Evolutionary conservation across 2,329 filamentous ascomycete species (phyloP).

Genomic region (Fusarium pininemorale): DNA sequence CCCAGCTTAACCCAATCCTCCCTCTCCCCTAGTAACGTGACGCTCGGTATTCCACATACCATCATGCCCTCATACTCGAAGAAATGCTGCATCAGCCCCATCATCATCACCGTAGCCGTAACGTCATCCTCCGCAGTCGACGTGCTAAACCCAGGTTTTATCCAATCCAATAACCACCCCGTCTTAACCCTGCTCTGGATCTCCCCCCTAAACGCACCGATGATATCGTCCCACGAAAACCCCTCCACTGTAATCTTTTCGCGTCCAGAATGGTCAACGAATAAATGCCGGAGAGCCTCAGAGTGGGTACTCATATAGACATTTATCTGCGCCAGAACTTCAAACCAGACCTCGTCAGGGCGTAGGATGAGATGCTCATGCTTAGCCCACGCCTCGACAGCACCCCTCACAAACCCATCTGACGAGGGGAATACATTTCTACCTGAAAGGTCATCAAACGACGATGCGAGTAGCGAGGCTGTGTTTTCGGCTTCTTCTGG

Average conservation of each 20-base stretch:
- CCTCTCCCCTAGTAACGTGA: constrained; percentile 52
- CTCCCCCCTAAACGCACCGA: constrained; percentile 49
- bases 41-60: constrained; percentile 54
- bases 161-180: constrained; percentile 53
- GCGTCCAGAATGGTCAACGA: constrained; percentile 56
- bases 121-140: constrained; percentile 50
- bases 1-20: constrained; percentile 54
- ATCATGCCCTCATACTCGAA: constrained; percentile 50
- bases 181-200: constrained; percentile 53
- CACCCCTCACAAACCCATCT: constrained; percentile 55
- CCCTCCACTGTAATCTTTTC: constrained; percentile 50
- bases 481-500: constrained; percentile 45
- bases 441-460: constrained; percentile 31
- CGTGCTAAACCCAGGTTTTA: constrained; percentile 55
- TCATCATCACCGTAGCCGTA: constrained; percentile 55
- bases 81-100: constrained; percentile 54
- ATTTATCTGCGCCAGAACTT: constrained; percentile 61
- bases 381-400: constrained; percentile 58
- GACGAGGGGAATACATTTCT: constrained; percentile 45
- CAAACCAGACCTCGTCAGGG: constrained; percentile 65
- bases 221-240: constrained; percentile 39
- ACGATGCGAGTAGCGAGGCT: constrained; percentile 44
- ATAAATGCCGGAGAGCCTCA: constrained; percentile 55
- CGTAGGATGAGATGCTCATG: constrained; percentile 61
- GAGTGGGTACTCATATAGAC: constrained; percentile 59